Evolutionary conservation across 306 rosid genomes (phyloP).

Genomic region (barrel medic (Medicago truncatula)): DNA sequence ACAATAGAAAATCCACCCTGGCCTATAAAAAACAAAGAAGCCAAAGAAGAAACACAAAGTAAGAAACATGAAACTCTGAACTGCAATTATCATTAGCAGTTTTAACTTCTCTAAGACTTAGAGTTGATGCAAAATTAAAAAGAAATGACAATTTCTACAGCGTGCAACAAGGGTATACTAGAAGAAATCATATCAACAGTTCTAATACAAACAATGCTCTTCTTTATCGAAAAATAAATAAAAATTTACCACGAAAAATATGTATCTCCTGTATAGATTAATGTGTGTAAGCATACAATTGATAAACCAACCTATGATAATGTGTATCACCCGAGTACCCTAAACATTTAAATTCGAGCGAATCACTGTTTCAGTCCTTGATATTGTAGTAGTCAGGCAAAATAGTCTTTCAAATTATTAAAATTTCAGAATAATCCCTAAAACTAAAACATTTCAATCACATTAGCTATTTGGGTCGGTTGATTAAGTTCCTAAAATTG

Average conservation of each 20-base stretch:
- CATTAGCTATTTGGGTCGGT: not conserved
- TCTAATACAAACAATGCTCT: not conserved
- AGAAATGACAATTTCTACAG: slow-evolving; percentile 30
- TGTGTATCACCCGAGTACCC: not conserved
- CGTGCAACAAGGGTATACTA: not conserved
- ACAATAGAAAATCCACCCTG: slow-evolving; percentile 64
- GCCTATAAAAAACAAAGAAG: slow-evolving; percentile 47
- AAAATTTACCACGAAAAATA: slow-evolving; percentile 19
- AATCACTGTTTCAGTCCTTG: not conserved
- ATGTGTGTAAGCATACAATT: not conserved
- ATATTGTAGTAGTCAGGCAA: not conserved
- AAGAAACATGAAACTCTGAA: slow-evolving; percentile 19
- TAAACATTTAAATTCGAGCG: not conserved
- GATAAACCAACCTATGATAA: not conserved
- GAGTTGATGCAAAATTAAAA: slow-evolving; percentile 13
- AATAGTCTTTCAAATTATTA: not conserved
- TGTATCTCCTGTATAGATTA: not conserved
- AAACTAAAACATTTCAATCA: not conserved
- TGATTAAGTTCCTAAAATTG: not conserved
- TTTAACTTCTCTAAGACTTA: not conserved
- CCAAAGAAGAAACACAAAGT: slow-evolving; percentile 25
- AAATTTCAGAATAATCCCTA: not conserved
- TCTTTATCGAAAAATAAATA: not conserved
- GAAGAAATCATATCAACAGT: not conserved
- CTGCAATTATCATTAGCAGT: slow-evolving; percentile 20